Evolutionary conservation across 768 basidiomycete species (phyloP), one percentile per base, ranked within the genome.

Genomic region (Termitomyces sp.): DNA sequence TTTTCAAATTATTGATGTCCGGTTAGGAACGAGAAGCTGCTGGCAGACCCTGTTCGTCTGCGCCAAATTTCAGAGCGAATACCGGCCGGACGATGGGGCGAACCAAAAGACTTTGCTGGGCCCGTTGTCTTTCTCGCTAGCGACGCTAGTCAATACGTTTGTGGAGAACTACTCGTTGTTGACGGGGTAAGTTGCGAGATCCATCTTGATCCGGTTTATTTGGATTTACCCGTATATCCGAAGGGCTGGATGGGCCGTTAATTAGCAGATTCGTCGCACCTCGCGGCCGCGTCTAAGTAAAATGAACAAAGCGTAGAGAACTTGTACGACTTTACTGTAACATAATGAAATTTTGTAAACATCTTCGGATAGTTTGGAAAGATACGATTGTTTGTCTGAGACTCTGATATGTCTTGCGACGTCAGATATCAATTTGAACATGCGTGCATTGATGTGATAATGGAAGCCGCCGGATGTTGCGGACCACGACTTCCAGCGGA

Each of bases 1-100:
- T 31, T 27, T 37, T 58, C 50, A 19, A 21, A 46, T 51, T 52
- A 54, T 38, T 31, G 11, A 49, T 37, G 29, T 57, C 25, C 43
- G 47, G 25, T 35, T 61, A 80, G 78, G 78, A 81, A 81, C 65
- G 77, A 77, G 62, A 72, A 69, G 48, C 71, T 83, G 19, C 72
- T 84, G 27, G 70, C 70, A 25, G 83, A 90, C 70, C 84, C 84
- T n/a, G 75, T 76, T 21, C 82, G 89, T 43, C 72, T 83, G 23
- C 78, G 83, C 29, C 88, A 90, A 69, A 89, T 91, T 62, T 78
- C 84, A 50, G 88, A 88, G 66, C 78, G 88, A 38, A 90, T 90
- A 59, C 88, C 88, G 3, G 83, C 83, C 16, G 82, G 81, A 12
- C 69, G 89, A 56, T 90, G 89, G 89, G 89, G 87, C 21, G 69